Evolutionary conservation across 805 yeast genomes (phyloP), one percentile per base, ranked within the genome.

Genomic region (Starmerella powellii): DNA sequence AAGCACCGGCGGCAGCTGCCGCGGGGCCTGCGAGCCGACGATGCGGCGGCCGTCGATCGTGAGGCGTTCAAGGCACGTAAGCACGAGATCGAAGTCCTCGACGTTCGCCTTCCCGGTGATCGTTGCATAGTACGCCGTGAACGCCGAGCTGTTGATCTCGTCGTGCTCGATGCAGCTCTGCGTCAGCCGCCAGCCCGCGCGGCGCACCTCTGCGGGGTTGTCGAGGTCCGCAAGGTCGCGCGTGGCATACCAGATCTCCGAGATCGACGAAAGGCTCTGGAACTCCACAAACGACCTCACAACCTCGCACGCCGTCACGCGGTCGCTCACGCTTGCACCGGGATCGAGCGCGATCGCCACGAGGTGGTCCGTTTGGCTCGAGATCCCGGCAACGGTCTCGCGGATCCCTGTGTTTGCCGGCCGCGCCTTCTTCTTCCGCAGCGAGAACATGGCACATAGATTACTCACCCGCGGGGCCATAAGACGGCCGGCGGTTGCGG

Each of bases 161-260:
- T 74, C 76, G 29, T 68, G 63, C 17, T 57, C 54, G 8, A 80
- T 73, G 57, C 94, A 80, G 38, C 67, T 65, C 6, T 60, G 54
- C 53, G 82, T 57, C 19, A 85, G 62, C 15, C 65, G 58, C 27
- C 82, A 58, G 0, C 78, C 76, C 1, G 71, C 69, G 26, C 69
- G 60, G 21, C 78, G 61, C 3, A 65, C 58, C 15, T 60, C 63
- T 1, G 57, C 42, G n/a, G 56, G 58, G 26, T 53, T 56, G 2
- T 57, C 56, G 0, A 62, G 56, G 6, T 63, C 63, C 38, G 81
- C 66, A 56, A 78, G 59, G 38, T 69, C 73, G 45, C 72, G 63
- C 0, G 80, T 78, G 39, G 76, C 61, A 56, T 78, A 74, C 95
- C 95, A 84, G 1, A 83, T 66, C 47, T 80, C 86, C 0, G 83